A percentile compares a stretch with the other conserved stretches of the same genome.
These are phyloP conservation scores for Metschnikowia kofuensis DNA, from an alignment of 805 yeast genomes.

Conservation along the genomic window DNA sequence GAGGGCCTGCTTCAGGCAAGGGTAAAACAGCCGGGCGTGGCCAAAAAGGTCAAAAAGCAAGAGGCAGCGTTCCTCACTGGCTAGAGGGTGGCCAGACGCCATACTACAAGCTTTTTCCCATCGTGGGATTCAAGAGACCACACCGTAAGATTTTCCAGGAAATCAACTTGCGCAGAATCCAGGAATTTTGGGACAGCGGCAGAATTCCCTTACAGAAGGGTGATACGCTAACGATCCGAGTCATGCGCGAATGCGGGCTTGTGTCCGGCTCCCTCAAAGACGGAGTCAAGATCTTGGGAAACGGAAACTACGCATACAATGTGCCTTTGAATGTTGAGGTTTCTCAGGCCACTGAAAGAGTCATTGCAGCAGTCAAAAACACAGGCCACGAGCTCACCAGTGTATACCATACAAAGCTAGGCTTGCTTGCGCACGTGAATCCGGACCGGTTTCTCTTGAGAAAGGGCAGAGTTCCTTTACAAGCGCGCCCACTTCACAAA, in stretches of 20 bases:
- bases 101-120: conserved; percentile 76
- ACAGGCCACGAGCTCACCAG: conserved; percentile 76
- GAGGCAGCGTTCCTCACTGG: conserved; percentile 87
- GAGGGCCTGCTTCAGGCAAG: conserved; percentile 90
- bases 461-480: conserved; percentile 78
- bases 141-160: conserved; percentile 51
- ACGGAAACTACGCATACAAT: conserved; percentile 47
- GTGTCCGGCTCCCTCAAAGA: conserved; percentile 67
- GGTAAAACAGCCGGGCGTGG: conserved; percentile 98
- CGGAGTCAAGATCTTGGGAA: conserved; percentile 81
- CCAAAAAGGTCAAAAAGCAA: conserved; percentile 97
- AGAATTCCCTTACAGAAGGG: conserved; percentile 57
- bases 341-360: conserved; percentile 70
- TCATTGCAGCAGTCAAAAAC: conserved; percentile 68
- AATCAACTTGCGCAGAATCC: conserved; percentile 67
- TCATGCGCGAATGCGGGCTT: conserved; percentile 72
- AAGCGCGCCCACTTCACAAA: conserved; percentile 81
- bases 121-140: conserved; percentile 77
- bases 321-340: conserved; percentile 77
- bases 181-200: conserved; percentile 65
- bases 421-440: conserved; percentile 69
- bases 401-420: conserved; percentile 59
- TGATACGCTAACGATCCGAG: conserved; percentile 69
- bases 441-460: conserved; percentile 68
- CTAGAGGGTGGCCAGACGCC: conserved; percentile 99